Evolutionary conservation across 2,329 filamentous ascomycete genomes (phyloP).

Genomic region (Fusarium nygamai): DNA sequence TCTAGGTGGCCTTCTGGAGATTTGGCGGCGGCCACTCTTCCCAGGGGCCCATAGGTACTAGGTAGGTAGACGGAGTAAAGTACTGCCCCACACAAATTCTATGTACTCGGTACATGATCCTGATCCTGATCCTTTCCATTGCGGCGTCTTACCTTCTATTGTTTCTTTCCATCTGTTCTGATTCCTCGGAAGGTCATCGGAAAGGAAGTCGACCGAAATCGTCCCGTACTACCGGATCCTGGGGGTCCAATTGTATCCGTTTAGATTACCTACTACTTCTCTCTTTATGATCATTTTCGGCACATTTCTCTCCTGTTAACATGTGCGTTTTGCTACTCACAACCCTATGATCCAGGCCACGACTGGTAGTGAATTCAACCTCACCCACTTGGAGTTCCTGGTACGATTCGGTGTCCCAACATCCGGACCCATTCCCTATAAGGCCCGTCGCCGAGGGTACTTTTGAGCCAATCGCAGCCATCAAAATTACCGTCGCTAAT

Average conservation of each 20-base stretch:
- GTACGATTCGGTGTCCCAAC: constrained; percentile 41
- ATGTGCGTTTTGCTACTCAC: neutral
- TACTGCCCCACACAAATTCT: neutral
- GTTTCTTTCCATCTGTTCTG: neutral
- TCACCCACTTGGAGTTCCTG: constrained; percentile 16
- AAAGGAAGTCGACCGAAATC: neutral
- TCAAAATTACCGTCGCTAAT: constrained; percentile 43
- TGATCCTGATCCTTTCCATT: neutral
- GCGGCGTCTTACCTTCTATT: constrained; percentile 7
- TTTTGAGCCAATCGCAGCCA: constrained; percentile 41
- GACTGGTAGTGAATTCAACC: constrained; percentile 4
- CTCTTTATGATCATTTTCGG: neutral
- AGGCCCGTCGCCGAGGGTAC: neutral
- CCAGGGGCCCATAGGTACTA: neutral
- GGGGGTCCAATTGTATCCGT: neutral
- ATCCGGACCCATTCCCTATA: constrained; percentile 36
- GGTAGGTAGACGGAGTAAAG: neutral
- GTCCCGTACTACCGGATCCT: neutral
- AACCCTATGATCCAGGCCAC: constrained; percentile 14
- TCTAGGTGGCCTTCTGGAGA: constrained; percentile 30
- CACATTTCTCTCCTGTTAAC: neutral
- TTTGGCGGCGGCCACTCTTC: constrained; percentile 13
- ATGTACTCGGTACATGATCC: constrained; percentile 7
- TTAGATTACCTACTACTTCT: neutral
- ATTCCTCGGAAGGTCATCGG: constrained; percentile 24